These are phyloP conservation scores for Malassezia nana DNA, from an alignment of 1,284 basidiomycete species.

Conservation along the genomic window DNA sequence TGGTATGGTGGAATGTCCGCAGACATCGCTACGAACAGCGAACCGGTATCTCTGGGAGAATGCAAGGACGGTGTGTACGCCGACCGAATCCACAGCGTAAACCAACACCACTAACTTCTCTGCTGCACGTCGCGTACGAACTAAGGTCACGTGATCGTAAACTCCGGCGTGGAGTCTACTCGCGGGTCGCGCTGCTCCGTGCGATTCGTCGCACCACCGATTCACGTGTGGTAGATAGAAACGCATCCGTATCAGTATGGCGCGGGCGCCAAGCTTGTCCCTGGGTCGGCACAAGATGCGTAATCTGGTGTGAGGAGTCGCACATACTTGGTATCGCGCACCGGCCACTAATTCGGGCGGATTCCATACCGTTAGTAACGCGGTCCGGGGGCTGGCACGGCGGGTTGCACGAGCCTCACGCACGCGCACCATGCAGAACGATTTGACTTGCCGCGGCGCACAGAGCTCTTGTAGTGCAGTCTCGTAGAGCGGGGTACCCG, in stretches of 20 bases:
- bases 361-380: conserved; percentile 30
- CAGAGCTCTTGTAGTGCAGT: conserved; percentile 55
- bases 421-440: conserved; percentile 68
- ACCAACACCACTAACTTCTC: conserved; percentile 20
- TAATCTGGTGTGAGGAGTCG: background rate
- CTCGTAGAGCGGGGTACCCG: conserved; percentile 9
- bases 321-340: conserved; percentile 2
- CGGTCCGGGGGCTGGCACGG: conserved; percentile 17
- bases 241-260: conserved; percentile 4
- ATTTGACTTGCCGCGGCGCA: conserved; percentile 67
- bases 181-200: background rate
- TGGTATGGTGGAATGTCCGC: conserved; percentile 8
- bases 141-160: conserved; percentile 12
- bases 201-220: conserved; percentile 2
- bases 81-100: background rate
- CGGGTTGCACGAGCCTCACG: conserved; percentile 55
- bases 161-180: background rate
- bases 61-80: background rate
- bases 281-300: conserved; percentile 8
- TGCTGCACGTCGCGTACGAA: conserved; percentile 4
- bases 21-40: conserved; percentile 8
- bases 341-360: conserved; percentile 6
- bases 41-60: background rate
- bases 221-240: conserved; percentile 10
- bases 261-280: conserved; percentile 8